phyloP scores from a whole-genome alignment of 768 basidiomycete genomes.

The Dioszegia aurantiaca region DNA sequence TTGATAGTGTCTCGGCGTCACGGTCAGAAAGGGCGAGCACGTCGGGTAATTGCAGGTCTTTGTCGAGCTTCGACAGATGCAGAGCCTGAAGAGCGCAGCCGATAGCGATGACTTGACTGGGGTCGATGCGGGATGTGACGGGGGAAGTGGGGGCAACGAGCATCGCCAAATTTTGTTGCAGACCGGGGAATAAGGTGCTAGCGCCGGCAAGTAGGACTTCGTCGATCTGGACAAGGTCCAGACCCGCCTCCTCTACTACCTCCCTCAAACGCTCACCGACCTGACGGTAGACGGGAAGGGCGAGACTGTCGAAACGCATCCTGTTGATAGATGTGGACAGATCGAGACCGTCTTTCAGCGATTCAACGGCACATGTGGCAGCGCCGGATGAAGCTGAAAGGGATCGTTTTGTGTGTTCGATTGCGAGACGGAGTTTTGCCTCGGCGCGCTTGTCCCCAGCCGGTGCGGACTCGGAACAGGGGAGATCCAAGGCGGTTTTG shows the following conservation, averaged over 20 bases:
- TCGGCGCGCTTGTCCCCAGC: slow-evolving; percentile 74
- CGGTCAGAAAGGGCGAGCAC: slow-evolving; percentile 43
- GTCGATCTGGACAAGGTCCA: slow-evolving; percentile 54
- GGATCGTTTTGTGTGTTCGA: slow-evolving; percentile 92
- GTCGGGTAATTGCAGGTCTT: slow-evolving; percentile 42
- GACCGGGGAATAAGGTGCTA: slow-evolving; percentile 54
- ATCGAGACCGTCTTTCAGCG: slow-evolving; percentile 88
- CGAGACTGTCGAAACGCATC: slow-evolving; percentile 55
- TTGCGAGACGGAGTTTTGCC: slow-evolving; percentile 86
- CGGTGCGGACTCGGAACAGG: slow-evolving; percentile 58
- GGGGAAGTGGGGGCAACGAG: slow-evolving; percentile 52
- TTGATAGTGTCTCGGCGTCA: slow-evolving; percentile 36
- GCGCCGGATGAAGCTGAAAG: slow-evolving; percentile 81
- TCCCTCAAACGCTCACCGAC: slow-evolving; percentile 50
- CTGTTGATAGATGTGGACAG: slow-evolving; percentile 68
- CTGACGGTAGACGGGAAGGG: slow-evolving; percentile 50
- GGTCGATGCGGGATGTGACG: slow-evolving; percentile 53
- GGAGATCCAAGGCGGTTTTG: slow-evolving; percentile 67
- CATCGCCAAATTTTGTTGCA: slow-evolving; percentile 50
- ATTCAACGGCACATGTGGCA: slow-evolving; percentile 83
- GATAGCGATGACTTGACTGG: slow-evolving; percentile 55
- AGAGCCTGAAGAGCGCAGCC: slow-evolving; percentile 54
- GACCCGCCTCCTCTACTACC: slow-evolving; percentile 48
- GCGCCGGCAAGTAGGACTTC: slow-evolving; percentile 56
- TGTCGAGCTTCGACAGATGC: slow-evolving; percentile 47